These are phyloP conservation scores for Pseudozyma hubeiensis DNA, from an alignment of 1,284 basidiomycete genomes.

Conservation along the genomic window DNA sequence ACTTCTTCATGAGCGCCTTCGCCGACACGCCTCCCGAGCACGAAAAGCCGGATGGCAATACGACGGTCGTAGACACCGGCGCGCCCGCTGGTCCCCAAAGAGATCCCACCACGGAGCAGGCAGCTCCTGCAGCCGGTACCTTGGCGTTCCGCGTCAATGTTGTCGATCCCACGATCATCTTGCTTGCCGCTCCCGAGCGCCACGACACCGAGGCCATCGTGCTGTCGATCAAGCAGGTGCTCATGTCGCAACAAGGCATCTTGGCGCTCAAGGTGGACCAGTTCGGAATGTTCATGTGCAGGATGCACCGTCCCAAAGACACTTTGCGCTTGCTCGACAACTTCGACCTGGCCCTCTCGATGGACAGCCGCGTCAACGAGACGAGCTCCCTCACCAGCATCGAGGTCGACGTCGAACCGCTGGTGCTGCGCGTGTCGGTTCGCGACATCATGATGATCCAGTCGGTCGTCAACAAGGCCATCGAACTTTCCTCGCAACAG, in stretches of 20 bases:
- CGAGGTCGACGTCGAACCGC: conserved; percentile 80
- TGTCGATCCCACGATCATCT: conserved; percentile 88
- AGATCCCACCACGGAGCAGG: neutral
- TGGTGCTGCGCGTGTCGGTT: conserved; percentile 91
- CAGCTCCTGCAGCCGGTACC: conserved; percentile 33
- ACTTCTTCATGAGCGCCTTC: conserved; percentile 83
- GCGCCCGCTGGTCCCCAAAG: neutral
- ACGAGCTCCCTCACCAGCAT: conserved; percentile 84
- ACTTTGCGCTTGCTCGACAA: conserved; percentile 93
- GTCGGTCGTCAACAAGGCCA: conserved; percentile 87
- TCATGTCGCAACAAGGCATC: conserved; percentile 92
- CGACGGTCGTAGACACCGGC: neutral
- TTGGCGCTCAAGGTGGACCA: conserved; percentile 83
- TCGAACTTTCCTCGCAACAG: conserved; percentile 74
- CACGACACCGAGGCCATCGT: conserved; percentile 87
- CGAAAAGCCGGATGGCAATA: conserved; percentile 2
- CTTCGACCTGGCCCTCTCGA: conserved; percentile 85
- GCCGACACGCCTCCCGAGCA: conserved; percentile 12
- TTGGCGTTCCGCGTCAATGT: conserved; percentile 84
- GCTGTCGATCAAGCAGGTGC: conserved; percentile 83
- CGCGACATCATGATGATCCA: conserved; percentile 91
- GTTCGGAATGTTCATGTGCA: conserved; percentile 91
- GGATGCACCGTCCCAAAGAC: conserved; percentile 86
- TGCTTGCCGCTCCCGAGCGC: conserved; percentile 87
- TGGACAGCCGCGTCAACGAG: conserved; percentile 83